These are phyloP conservation scores for Sclerotinia subarctica DNA, from an alignment of 2,329 filamentous ascomycete species.

Conservation along the genomic window DNA sequence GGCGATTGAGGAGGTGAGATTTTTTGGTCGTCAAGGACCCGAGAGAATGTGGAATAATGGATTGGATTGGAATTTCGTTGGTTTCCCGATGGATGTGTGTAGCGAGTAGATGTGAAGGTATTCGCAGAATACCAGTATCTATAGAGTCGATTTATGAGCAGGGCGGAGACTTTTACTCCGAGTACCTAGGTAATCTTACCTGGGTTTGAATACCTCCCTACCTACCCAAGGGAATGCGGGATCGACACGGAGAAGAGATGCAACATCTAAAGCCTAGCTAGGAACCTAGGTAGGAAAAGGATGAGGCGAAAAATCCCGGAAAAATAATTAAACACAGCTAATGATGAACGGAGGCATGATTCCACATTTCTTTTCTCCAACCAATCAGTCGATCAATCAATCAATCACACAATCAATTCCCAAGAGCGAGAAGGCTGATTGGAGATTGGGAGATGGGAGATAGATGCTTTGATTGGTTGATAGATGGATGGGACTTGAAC, in stretches of 20 bases:
- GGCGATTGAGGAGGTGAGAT: neutral
- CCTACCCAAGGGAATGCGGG: no score
- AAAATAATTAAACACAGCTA: neutral
- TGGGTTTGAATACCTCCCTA: no score
- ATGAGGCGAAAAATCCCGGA: no score
- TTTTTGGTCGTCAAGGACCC: neutral
- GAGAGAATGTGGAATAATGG: no score
- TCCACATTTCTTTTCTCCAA: neutral
- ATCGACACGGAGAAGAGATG: no score
- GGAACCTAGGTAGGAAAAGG: no score
- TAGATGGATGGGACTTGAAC: neutral
- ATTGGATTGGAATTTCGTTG: neutral
- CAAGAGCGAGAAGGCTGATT: neutral
- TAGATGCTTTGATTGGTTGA: neutral
- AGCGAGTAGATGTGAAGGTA: neutral
- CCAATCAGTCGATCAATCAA: no score
- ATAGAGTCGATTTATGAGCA: no score
- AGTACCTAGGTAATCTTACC: no score
- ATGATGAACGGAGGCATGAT: no score
- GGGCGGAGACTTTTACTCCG: no score
- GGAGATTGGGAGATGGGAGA: neutral
- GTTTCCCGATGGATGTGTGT: neutral
- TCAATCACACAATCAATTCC: neutral
- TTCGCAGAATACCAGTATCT: neutral
- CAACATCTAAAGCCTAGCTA: no score